Conservation (phyloP, 1,139 yeast species). For the Candida pseudocylindracea region DNA sequence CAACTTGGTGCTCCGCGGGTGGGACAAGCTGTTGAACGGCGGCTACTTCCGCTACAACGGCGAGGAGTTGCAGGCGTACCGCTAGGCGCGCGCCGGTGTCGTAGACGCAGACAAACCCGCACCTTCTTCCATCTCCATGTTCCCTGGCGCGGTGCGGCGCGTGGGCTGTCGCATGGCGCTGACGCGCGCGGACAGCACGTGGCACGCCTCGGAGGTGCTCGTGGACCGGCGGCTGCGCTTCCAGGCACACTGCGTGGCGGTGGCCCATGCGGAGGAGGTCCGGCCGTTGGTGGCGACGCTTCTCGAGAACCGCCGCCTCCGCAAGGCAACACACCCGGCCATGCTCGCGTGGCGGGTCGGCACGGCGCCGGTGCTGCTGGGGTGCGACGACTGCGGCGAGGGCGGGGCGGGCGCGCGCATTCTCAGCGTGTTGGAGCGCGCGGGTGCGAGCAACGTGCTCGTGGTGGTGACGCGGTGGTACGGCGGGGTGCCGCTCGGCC, state of each 20-base stretch:
- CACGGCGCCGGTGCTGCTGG: constrained; percentile 11
- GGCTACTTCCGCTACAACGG: constrained; percentile 40
- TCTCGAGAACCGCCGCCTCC: constrained; percentile 13
- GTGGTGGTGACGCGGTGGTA: constrained; percentile 55
- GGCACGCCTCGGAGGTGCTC: constrained; percentile 10
- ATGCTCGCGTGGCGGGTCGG: constrained; percentile 46
- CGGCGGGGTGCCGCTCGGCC: constrained; percentile 47
- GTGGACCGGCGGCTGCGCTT: too few relatives aligned
- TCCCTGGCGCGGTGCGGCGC: too few relatives aligned
- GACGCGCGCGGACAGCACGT: too few relatives aligned
- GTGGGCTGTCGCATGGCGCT: too few relatives aligned
- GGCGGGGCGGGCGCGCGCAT: constrained; percentile 38
- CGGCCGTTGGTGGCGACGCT: too few relatives aligned
- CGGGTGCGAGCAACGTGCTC: constrained; percentile 24
- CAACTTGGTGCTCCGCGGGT: constrained; percentile 36
- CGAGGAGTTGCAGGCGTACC: constrained; percentile 6
- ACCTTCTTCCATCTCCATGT: too few relatives aligned
- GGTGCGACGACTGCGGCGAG: constrained; percentile 42
- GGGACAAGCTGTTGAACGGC: constrained; percentile 34
- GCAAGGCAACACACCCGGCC: constrained; percentile 37
- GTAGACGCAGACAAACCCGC: too few relatives aligned
- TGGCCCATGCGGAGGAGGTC: too few relatives aligned
- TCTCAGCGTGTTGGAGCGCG: constrained; percentile 21
- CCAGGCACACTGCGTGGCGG: too few relatives aligned
- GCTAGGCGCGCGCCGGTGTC: neutral